phyloP scores from a whole-genome alignment of 208 protist genomes.

The Wallacemonas sp. region DNA sequence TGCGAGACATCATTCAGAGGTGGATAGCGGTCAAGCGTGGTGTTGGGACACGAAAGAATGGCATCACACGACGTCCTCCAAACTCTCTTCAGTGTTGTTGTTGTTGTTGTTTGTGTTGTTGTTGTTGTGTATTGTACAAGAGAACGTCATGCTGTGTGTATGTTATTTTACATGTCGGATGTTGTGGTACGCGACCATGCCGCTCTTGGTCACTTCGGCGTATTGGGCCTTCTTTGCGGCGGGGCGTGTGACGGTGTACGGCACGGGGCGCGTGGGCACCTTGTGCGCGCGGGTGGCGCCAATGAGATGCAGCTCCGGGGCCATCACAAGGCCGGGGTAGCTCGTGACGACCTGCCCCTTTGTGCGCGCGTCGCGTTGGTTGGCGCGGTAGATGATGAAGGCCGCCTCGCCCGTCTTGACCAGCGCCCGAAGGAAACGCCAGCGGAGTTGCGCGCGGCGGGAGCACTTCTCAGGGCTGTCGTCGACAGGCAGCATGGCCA shows the following conservation, averaged over 20 bases:
- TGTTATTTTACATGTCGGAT: slow-evolving; percentile 45
- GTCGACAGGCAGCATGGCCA: slow-evolving; percentile 40
- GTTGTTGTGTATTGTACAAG: too few relatives aligned
- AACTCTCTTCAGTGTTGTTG: too few relatives aligned
- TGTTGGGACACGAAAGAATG: background rate
- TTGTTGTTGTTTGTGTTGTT: too few relatives aligned
- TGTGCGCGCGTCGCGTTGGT: slow-evolving; percentile 53
- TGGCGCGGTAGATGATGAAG: slow-evolving; percentile 67
- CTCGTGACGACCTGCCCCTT: slow-evolving; percentile 58
- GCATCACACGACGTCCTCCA: background rate
- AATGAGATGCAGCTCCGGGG: slow-evolving; percentile 67
- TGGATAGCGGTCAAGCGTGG: too few relatives aligned
- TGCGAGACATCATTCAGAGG: too few relatives aligned
- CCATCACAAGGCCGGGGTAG: slow-evolving; percentile 55
- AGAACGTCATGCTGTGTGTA: too few relatives aligned
- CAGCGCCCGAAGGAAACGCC: slow-evolving; percentile 76
- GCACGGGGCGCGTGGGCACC: slow-evolving; percentile 65
- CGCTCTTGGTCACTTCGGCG: slow-evolving; percentile 61
- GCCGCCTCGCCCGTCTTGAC: slow-evolving; percentile 79
- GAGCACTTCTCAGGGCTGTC: slow-evolving; percentile 24
- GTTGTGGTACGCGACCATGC: slow-evolving; percentile 76
- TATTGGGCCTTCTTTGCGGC: slow-evolving; percentile 20
- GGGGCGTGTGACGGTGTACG: slow-evolving; percentile 48
- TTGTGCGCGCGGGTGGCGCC: slow-evolving; percentile 42
- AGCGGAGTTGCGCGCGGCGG: slow-evolving; percentile 60